Evolutionary conservation across 2,329 filamentous ascomycete genomes (phyloP).

Genomic region (Beauveria asiatica): DNA sequence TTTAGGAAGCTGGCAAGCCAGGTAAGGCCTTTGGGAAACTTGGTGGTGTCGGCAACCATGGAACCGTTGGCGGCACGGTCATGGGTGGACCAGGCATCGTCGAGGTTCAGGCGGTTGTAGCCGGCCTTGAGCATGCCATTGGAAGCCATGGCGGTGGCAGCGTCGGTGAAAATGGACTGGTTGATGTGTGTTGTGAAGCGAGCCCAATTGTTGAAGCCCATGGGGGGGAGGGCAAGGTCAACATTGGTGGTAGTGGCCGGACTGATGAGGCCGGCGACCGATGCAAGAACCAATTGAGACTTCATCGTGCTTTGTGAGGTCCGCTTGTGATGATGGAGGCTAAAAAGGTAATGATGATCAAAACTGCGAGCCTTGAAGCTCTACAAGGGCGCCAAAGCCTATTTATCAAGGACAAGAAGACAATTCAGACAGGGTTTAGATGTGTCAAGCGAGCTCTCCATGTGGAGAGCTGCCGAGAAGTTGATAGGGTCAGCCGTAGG

Average conservation of each 20-base stretch:
- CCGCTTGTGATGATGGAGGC: not conserved
- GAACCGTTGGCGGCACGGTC: constrained; percentile 27
- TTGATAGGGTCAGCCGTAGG: not conserved
- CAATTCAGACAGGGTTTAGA: not conserved
- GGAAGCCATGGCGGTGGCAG: constrained; percentile 34
- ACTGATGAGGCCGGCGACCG: constrained; percentile 1
- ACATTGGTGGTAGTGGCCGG: not conserved
- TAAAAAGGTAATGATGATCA: not conserved
- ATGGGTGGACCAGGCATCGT: constrained; percentile 36
- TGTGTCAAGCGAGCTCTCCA: not conserved
- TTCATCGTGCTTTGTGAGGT: constrained; percentile 3
- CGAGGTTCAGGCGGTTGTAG: constrained; percentile 31
- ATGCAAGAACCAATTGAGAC: constrained; percentile 10
- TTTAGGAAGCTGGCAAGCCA: constrained; percentile 32
- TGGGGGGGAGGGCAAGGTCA: constrained; percentile 28
- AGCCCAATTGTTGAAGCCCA: constrained; percentile 46
- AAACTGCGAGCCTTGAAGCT: not conserved
- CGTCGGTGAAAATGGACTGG: constrained; percentile 37
- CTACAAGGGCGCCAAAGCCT: not conserved
- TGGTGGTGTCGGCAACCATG: constrained; percentile 31
- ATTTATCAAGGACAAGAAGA: not conserved
- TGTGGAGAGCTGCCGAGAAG: not conserved
- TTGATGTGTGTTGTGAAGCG: constrained; percentile 39
- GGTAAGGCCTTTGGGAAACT: constrained; percentile 34
- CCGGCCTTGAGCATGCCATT: constrained; percentile 30